These are phyloP conservation scores for Lagenidium giganteum DNA, from an alignment of 352 stramenopile species.

Conservation along the genomic window DNA sequence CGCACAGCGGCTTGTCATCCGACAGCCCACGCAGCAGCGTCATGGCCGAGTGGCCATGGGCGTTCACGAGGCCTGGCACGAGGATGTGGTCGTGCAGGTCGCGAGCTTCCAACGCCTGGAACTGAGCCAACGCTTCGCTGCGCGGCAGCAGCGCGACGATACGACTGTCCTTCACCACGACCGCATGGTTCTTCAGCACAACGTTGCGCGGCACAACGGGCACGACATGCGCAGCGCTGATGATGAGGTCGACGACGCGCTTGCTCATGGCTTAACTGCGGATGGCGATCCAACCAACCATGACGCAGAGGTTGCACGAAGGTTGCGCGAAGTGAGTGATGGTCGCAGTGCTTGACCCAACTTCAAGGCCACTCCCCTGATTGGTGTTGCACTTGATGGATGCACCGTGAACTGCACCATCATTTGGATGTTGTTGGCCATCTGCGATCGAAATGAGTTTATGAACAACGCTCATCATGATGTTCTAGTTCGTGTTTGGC, in stretches of 20 bases:
- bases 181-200: constrained; percentile 68
- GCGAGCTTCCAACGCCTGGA: constrained; percentile 27
- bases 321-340: no score
- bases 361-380: no score
- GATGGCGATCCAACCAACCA: no score
- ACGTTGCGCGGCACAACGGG: constrained; percentile 71
- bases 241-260: constrained; percentile 70
- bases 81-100: constrained; percentile 69
- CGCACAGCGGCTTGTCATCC: constrained; percentile 82
- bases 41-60: constrained; percentile 85
- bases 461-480: no score
- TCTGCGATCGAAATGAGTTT: no score
- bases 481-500: no score
- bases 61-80: constrained; percentile 82
- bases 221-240: constrained; percentile 74
- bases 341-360: no score
- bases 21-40: constrained; percentile 78
- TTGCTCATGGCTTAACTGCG: no score
- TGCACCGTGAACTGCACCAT: no score
- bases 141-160: constrained; percentile 78
- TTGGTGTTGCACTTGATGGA: no score
- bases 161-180: constrained; percentile 57
- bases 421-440: no score
- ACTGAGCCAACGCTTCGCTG: constrained; percentile 42
- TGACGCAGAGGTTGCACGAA: no score